Evolutionary conservation across 1,284 basidiomycete genomes (phyloP).

Genomic region (Rugosomyces carneus): DNA sequence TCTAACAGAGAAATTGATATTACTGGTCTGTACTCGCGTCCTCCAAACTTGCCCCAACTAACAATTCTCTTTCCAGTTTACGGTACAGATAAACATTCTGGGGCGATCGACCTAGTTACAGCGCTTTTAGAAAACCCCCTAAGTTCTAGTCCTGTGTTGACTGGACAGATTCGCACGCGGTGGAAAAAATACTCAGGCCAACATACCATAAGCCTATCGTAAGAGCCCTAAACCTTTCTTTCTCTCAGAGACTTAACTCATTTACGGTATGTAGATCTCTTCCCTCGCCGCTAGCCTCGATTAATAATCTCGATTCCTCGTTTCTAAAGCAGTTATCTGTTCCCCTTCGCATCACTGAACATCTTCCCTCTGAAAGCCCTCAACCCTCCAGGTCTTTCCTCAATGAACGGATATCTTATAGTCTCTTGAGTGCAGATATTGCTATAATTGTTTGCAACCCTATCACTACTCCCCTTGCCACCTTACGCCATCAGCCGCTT

Average conservation of each 20-base stretch:
- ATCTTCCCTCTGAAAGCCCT: constrained; percentile 23
- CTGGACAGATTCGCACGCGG: constrained; percentile 35
- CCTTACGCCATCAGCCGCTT: constrained; percentile 28
- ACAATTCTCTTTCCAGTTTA: constrained; percentile 31
- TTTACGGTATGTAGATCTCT: constrained; percentile 13
- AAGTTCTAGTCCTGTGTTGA: constrained; percentile 39
- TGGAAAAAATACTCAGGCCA: constrained; percentile 32
- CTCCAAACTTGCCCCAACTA: background rate
- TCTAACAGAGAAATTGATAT: constrained; percentile 31
- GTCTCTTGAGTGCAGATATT: constrained; percentile 47
- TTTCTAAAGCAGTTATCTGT: constrained; percentile 48
- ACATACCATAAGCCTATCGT: constrained; percentile 34
- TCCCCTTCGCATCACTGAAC: constrained; percentile 44
- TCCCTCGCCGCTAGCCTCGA: constrained; percentile 10
- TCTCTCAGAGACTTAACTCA: background rate
- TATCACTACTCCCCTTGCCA: constrained; percentile 38
- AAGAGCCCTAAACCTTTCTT: constrained; percentile 17
- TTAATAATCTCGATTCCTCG: constrained; percentile 35
- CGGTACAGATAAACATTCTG: constrained; percentile 45
- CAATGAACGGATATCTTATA: constrained; percentile 18
- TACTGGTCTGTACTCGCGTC: constrained; percentile 34
- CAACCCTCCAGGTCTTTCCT: constrained; percentile 10
- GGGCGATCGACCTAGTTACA: constrained; percentile 50
- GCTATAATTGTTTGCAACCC: constrained; percentile 57
- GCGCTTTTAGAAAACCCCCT: constrained; percentile 67